phyloP scores from a whole-genome alignment of 352 stramenopile genomes.

The Pythium dissimile region DNA sequence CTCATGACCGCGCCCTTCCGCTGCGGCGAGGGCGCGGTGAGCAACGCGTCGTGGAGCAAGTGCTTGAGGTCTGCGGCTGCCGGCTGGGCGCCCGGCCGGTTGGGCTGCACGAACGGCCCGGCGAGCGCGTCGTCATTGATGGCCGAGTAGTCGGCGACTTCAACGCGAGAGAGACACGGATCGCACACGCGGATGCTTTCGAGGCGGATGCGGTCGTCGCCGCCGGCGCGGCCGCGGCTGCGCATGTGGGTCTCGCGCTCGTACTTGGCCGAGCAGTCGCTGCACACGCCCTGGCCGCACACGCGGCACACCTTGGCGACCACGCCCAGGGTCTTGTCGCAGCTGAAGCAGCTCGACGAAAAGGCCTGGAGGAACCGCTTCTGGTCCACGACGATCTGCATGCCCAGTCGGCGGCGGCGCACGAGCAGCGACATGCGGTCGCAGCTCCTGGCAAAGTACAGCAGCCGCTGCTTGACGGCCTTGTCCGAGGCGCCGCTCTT shows the following conservation, averaged over 20 bases:
- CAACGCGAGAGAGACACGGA: constrained; percentile 44
- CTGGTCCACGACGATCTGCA: constrained; percentile 47
- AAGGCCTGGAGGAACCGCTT: constrained; percentile 30
- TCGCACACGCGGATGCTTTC: constrained; percentile 38
- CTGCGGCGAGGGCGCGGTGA: constrained; percentile 23
- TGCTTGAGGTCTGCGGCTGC: constrained; percentile 28
- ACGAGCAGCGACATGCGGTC: constrained; percentile 41
- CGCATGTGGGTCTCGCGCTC: constrained; percentile 16
- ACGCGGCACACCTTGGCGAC: constrained; percentile 49
- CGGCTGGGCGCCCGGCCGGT: constrained; percentile 1
- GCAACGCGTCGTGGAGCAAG: constrained; percentile 32
- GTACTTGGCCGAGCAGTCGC: constrained; percentile 31
- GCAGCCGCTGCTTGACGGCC: constrained; percentile 17
- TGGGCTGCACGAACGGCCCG: constrained; percentile 15
- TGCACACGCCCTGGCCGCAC: constrained; percentile 52
- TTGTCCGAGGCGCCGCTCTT: constrained; percentile 6
- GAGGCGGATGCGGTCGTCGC: neutral
- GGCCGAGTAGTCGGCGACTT: constrained; percentile 46
- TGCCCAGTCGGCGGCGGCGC: constrained; percentile 53
- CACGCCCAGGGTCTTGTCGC: constrained; percentile 33
- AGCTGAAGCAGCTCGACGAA: constrained; percentile 53
- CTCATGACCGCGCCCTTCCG: constrained; percentile 31
- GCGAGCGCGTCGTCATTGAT: constrained; percentile 19
- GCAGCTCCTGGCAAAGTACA: constrained; percentile 17
- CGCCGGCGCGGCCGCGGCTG: neutral